Evolutionary conservation across 2,329 filamentous ascomycete genomes (phyloP).

Genomic region (Sporothrix protearum): DNA sequence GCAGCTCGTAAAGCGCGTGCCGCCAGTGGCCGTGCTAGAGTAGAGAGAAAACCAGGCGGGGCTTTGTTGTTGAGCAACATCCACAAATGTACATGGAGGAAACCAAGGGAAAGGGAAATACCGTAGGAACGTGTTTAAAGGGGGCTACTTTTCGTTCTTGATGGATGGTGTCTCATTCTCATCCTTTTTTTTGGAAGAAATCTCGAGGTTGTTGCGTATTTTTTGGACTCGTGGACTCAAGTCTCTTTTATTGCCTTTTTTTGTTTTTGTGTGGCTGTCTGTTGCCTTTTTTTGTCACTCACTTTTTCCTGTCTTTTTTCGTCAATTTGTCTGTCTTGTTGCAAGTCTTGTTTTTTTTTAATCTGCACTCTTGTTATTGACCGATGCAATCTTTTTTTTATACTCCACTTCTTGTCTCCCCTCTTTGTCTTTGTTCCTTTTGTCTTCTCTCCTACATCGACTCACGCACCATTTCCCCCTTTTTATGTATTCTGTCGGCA

Average conservation of each 20-base stretch:
- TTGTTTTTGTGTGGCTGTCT: neutral
- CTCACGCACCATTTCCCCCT: neutral
- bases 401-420: neutral
- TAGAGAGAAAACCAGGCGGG: neutral
- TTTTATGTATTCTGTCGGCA: neutral
- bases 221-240: neutral
- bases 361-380: conserved; percentile 13
- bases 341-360: neutral
- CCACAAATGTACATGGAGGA: conserved; percentile 4
- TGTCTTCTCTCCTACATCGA: neutral
- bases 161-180: conserved; percentile 10
- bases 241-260: neutral
- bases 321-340: neutral
- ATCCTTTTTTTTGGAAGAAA: neutral
- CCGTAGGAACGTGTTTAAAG: neutral
- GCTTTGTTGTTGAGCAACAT: neutral
- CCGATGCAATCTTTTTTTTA: neutral
- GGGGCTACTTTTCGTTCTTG: conserved; percentile 2
- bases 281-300: neutral
- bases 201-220: neutral
- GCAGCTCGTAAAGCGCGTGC: conserved; percentile 21
- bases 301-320: neutral
- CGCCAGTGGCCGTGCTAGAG: neutral
- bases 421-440: neutral
- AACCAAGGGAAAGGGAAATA: neutral